phyloP scores from a whole-genome alignment of 2,329 filamentous ascomycete genomes.

The Boeremia exigua region DNA sequence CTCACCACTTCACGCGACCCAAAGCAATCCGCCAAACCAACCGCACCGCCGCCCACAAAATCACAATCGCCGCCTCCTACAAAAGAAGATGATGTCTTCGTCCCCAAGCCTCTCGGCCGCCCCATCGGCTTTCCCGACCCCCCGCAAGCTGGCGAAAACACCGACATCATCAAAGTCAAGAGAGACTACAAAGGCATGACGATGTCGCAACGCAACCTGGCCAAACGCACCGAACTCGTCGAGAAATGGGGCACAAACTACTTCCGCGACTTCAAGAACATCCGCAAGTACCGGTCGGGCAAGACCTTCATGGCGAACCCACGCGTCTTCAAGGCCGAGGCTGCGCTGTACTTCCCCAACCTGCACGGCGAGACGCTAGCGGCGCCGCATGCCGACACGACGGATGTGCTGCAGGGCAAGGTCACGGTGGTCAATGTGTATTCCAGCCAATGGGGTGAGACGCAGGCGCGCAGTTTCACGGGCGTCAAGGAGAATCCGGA shows the following conservation, averaged over 20 bases:
- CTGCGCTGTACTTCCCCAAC: constrained; percentile 93
- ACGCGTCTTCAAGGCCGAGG: constrained; percentile 80
- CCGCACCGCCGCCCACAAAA: constrained; percentile 9
- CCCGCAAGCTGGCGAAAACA: constrained; percentile 80
- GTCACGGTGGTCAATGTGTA: constrained; percentile 82
- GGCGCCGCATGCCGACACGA: constrained; percentile 67
- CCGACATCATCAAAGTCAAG: constrained; percentile 67
- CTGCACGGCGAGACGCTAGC: constrained; percentile 79
- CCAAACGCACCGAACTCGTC: constrained; percentile 75
- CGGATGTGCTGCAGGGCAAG: constrained; percentile 72
- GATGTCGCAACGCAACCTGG: constrained; percentile 63
- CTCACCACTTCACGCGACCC: constrained; percentile 35
- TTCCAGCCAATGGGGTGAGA: constrained; percentile 78
- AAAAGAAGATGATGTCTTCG: constrained; percentile 49
- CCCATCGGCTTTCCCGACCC: constrained; percentile 83
- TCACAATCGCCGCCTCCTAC: constrained; percentile 11
- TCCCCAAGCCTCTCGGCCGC: constrained; percentile 63
- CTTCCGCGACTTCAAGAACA: constrained; percentile 93
- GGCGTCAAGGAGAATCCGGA: constrained; percentile 68
- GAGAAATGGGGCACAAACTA: constrained; percentile 84
- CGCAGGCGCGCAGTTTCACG: constrained; percentile 77
- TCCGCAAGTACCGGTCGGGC: constrained; percentile 75
- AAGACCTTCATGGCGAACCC: constrained; percentile 91
- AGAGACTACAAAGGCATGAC: constrained; percentile 43
- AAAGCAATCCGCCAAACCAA: constrained; percentile 29